Evolutionary conservation across 352 stramenopile genomes (phyloP), one percentile per base, ranked within the genome.

Genomic region (Peronospora destructor): DNA sequence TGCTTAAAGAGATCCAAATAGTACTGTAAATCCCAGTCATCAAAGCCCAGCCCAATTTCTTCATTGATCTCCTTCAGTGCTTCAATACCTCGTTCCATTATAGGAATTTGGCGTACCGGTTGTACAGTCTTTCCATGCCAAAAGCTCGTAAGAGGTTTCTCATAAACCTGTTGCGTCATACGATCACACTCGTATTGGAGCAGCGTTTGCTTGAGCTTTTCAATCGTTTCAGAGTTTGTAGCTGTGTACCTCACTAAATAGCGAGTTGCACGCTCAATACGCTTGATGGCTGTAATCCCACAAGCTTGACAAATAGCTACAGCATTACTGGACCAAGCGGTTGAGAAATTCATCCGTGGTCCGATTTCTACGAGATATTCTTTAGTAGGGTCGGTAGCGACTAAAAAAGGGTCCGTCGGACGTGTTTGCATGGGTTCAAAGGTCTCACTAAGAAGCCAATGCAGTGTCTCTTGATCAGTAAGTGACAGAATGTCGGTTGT

Each of bases 81-180:
- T 17, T 83, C 72, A 33, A 95, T 65, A 13, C 97, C 97, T 51
- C 96, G 73, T 53, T 85, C 75, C 79, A 99, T 95, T 55, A 99
- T 96, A 11, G 91, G 89, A 23, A 99, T 81, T 28, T 79, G 87
- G 43, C 83, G 72, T 28, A 98, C 94, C 3, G 77, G 76, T 49
- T 88, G 65, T 34, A 95, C 77, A 3, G 66, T 71, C 51, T 87
- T 81, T 39, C 72, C 78, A 43, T 90, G 83, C 63, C 88, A 89
- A 56, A 99, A 98, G 16, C 76, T 93, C 7, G 64, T 59, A 16
- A 99, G 68, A n/a, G 94, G 82, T 57, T 71, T 59, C 1, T 69
- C 26, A 63, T 98, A 99, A 53, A 97, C 84, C 50, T 93, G 53
- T 74, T 99, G 96, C n/a, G 97, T 99, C 97, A 99, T 99, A 45